A percentile compares a stretch with the other conserved stretches of the same genome.
These are phyloP conservation scores for Nicotiana rustica DNA, from an alignment of 305 asterid species.

Conservation along the genomic window DNA sequence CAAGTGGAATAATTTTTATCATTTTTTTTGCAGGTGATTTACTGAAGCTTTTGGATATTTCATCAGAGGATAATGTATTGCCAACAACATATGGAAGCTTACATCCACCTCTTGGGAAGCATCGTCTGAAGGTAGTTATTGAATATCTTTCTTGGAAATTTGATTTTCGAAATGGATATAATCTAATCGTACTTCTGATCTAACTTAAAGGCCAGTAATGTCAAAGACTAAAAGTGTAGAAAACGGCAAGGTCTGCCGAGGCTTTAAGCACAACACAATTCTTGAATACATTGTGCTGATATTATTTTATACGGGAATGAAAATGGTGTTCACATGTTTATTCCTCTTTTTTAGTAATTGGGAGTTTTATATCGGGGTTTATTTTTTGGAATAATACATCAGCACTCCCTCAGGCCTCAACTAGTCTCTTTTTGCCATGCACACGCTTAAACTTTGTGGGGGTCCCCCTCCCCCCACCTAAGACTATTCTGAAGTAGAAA, in stretches of 20 bases:
- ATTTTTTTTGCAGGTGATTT: conserved; percentile 67
- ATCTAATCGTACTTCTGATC: background rate
- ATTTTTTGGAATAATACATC: conserved; percentile 7
- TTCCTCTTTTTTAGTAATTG: background rate
- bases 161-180: conserved; percentile 14
- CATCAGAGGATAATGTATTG: conserved; percentile 65
- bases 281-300: background rate
- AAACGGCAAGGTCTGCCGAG: background rate
- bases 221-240: conserved; percentile 15
- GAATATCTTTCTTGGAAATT: conserved; percentile 7
- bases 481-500: background rate
- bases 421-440: background rate
- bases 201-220: background rate
- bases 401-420: background rate
- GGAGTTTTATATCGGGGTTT: background rate
- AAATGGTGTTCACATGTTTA: background rate
- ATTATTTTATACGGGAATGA: background rate
- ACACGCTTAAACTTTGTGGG: background rate
- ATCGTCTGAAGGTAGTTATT: conserved; percentile 81
- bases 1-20: background rate
- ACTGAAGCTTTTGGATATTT: conserved; percentile 84
- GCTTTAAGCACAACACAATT: background rate
- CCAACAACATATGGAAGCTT: conserved; percentile 86
- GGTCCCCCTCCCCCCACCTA: too few species aligned
- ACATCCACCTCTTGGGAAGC: conserved; percentile 95